Base-by-base conservation (phyloP, 1,284 basidiomycete species). In the Fomitopsis betulina region DNA sequence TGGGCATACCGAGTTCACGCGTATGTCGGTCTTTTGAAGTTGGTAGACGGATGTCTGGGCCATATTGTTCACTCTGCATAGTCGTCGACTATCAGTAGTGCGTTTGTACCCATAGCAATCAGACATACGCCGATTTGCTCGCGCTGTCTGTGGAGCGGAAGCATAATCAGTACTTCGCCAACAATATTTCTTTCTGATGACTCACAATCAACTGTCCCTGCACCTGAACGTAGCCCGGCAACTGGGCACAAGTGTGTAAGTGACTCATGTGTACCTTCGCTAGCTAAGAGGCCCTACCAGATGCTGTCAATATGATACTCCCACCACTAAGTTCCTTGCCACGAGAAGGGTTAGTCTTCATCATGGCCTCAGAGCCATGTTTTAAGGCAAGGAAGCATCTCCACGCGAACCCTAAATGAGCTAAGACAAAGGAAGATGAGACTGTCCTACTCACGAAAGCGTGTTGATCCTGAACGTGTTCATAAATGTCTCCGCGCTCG, bases 311-410 rank as follows among this genome's bases (percentile, higher is more conserved):
- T 62, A 97, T 87, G 65, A 98, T 93, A 65, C 91, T 93, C 12
- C 94, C 95, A 9, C 87, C 81, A 30, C 86, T 80, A 51, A 80
- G 67, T 2, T 80, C 76, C 71, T 93, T 94, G 25, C 87, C 89
- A 59, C 80, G 78, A 9, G 83, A 82, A 5, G 81, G 66, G 63
- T 87, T 85, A 2, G 82, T 75, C 66, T 84, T 79, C 63, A 80
- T 73, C 93, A 98, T 96, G 2, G 91, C 93, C 27, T 76, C 77
- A 0, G 92, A 91, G 5, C 83, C 95, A 71, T 95, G 76, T 68
- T 96, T 96, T 63, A 96, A 77, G 3, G 94, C 95, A n/a, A 96
- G 77, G 76, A 96, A 96, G 66, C 87, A 92, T 13, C 93, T 96
- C 60, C 30, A 17, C 30, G 33, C 30, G 25, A 9, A 47, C n/a